A percentile compares a stretch with the other conserved stretches of the same genome.
phyloP scores from a whole-genome alignment of 1,284 basidiomycete genomes.

The Testicularia cyperi region DNA sequence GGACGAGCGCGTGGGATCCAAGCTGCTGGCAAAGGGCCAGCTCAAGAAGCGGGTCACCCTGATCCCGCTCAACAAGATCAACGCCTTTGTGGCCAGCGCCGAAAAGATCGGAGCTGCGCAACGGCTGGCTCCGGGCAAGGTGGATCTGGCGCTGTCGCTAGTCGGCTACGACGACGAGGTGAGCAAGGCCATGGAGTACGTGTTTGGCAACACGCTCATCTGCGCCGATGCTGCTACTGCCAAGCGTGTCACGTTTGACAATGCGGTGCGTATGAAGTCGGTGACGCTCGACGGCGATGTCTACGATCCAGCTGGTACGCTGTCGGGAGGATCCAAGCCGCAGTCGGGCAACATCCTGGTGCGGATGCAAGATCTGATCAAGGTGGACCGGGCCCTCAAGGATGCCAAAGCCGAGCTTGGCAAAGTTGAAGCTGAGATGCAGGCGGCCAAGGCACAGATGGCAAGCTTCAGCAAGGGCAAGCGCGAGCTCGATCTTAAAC shows the following conservation, averaged over 20 bases:
- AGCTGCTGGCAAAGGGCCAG: conserved; percentile 77
- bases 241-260: conserved; percentile 82
- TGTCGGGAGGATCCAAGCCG: conserved; percentile 87
- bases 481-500: conserved; percentile 81
- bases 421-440: conserved; percentile 68
- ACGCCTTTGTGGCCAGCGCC: conserved; percentile 69
- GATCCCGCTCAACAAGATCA: conserved; percentile 91
- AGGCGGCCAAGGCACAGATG: conserved; percentile 66
- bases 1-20: conserved; percentile 82
- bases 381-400: conserved; percentile 67
- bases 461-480: conserved; percentile 69
- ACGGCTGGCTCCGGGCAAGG: conserved; percentile 75
- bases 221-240: conserved; percentile 87
- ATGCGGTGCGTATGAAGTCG: conserved; percentile 73
- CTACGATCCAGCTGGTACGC: conserved; percentile 91
- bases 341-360: conserved; percentile 73
- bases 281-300: conserved; percentile 94
- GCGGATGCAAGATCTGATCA: conserved; percentile 79
- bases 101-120: conserved; percentile 78
- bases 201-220: conserved; percentile 90
- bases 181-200: conserved; percentile 84
- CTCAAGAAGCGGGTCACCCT: conserved; percentile 89
- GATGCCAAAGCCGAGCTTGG: conserved; percentile 65
- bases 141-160: conserved; percentile 80
- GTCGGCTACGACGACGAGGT: conserved; percentile 85